Evolutionary conservation across 192 early-diverging fungal genomes (phyloP).

Genomic region (Coemansia asiatica): DNA sequence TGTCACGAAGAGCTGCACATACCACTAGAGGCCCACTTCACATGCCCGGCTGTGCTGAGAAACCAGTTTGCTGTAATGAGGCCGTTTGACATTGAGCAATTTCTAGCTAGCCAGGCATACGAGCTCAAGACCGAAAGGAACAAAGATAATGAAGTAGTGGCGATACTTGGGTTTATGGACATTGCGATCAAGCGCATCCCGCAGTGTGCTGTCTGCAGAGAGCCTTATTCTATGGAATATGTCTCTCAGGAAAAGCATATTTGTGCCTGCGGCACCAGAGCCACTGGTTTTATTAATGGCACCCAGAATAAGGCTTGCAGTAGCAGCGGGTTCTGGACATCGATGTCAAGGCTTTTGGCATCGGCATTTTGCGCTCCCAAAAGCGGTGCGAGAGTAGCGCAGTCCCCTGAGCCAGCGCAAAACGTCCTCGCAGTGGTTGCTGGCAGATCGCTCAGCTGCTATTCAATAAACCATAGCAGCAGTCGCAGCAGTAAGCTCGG

Average conservation of each 20-base stretch:
- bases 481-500: constrained; percentile 1
- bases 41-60: constrained; percentile 36
- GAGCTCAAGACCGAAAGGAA: constrained; percentile 15
- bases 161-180: constrained; percentile 47
- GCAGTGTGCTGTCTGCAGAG: constrained; percentile 11
- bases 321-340: background rate
- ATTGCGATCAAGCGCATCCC: constrained; percentile 8
- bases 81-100: constrained; percentile 44
- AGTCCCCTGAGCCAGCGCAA: background rate
- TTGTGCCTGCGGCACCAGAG: constrained; percentile 5
- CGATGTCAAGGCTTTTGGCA: constrained; percentile 1
- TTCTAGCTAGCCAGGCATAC: constrained; percentile 34
- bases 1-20: constrained; percentile 34
- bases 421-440: constrained; percentile 26
- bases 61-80: constrained; percentile 37
- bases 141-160: background rate
- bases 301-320: background rate
- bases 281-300: background rate
- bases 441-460: constrained; percentile 20
- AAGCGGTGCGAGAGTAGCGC: background rate
- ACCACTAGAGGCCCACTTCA: constrained; percentile 48
- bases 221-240: background rate
- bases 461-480: constrained; percentile 10
- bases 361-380: background rate
- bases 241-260: constrained; percentile 3